These are phyloP conservation scores for Amanita rubescens DNA, from an alignment of 768 basidiomycete genomes.

Conservation along the genomic window DNA sequence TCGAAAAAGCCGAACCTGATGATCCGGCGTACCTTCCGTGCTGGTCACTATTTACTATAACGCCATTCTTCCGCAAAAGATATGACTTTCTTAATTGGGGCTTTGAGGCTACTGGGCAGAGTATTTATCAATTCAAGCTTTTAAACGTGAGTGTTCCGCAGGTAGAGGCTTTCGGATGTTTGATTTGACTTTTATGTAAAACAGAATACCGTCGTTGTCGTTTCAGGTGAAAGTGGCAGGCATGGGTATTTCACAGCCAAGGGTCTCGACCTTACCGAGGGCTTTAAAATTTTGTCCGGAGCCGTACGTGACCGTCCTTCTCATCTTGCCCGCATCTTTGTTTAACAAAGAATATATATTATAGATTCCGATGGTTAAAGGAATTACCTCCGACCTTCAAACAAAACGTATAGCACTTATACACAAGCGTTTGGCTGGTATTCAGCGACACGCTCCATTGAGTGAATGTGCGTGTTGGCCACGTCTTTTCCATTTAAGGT, in stretches of 20 bases:
- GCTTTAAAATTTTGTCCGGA: conserved; percentile 72
- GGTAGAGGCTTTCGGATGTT: no score
- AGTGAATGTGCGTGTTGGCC: conserved; percentile 42
- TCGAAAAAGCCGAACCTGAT: conserved; percentile 42
- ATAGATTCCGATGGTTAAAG: conserved; percentile 70
- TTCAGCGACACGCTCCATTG: conserved; percentile 58
- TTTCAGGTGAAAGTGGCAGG: conserved; percentile 67
- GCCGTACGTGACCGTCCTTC: conserved; percentile 67
- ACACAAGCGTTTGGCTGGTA: conserved; percentile 59
- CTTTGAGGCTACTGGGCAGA: conserved; percentile 59
- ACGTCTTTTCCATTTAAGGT: conserved; percentile 8
- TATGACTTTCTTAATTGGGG: conserved; percentile 71
- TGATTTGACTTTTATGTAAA: conserved; percentile 10
- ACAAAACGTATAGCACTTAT: conserved; percentile 54
- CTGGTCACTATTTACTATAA: conserved; percentile 47
- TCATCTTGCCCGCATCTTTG: conserved; percentile 11
- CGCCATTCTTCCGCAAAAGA: conserved; percentile 61
- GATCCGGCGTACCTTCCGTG: conserved; percentile 53
- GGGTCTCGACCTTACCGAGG: conserved; percentile 69
- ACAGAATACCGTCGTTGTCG: conserved; percentile 67
- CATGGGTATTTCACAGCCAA: conserved; percentile 63
- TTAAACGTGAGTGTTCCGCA: conserved; percentile 43
- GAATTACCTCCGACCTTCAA: conserved; percentile 67
- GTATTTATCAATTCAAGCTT: conserved; percentile 63
- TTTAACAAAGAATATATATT: conserved; percentile 13